A percentile compares a stretch with the other conserved stretches of the same genome.
These are phyloP conservation scores for Pythium scleroteichum DNA, from an alignment of 352 stramenopile genomes.

Conservation along the genomic window DNA sequence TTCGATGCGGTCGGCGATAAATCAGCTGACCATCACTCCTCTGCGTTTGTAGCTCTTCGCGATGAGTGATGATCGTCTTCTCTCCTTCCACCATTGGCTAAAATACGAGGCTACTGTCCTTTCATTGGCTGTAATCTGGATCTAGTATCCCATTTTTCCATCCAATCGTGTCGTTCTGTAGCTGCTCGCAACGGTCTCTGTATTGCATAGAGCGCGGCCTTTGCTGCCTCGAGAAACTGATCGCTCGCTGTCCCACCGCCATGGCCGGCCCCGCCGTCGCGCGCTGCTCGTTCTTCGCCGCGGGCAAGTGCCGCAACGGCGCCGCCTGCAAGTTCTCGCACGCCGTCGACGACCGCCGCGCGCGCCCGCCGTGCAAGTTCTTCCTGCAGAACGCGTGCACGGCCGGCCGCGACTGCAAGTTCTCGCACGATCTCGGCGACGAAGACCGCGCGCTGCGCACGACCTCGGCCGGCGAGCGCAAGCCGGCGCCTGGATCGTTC, in stretches of 20 bases:
- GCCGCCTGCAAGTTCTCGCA: conserved; percentile 70
- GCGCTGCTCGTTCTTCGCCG: conserved; percentile 67
- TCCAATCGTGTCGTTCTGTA: conserved; percentile 8
- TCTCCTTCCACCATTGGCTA: neutral
- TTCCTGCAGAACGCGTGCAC: conserved; percentile 67
- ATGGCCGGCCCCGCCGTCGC: conserved; percentile 22
- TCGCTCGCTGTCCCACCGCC: neutral
- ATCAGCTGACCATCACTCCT: conserved; percentile 16
- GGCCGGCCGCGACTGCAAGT: conserved; percentile 63
- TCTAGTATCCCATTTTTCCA: too few species aligned
- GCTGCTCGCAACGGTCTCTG: conserved; percentile 4
- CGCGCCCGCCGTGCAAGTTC: conserved; percentile 65
- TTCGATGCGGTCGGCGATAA: too few species aligned
- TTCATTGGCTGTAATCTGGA: too few species aligned
- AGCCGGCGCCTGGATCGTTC: conserved; percentile 42
- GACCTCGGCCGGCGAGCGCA: conserved; percentile 40
- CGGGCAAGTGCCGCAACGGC: conserved; percentile 70
- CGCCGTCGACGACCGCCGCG: conserved; percentile 36
- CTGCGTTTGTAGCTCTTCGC: conserved; percentile 7
- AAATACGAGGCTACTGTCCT: too few species aligned
- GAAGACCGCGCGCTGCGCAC: conserved; percentile 6
- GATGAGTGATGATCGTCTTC: conserved; percentile 8
- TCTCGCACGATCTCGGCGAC: conserved; percentile 45
- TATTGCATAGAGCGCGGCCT: too few species aligned
- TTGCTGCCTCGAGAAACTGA: too few species aligned